Evolutionary conservation across 257 asterid species (phyloP).

Genomic region (Solanum piurae): DNA sequence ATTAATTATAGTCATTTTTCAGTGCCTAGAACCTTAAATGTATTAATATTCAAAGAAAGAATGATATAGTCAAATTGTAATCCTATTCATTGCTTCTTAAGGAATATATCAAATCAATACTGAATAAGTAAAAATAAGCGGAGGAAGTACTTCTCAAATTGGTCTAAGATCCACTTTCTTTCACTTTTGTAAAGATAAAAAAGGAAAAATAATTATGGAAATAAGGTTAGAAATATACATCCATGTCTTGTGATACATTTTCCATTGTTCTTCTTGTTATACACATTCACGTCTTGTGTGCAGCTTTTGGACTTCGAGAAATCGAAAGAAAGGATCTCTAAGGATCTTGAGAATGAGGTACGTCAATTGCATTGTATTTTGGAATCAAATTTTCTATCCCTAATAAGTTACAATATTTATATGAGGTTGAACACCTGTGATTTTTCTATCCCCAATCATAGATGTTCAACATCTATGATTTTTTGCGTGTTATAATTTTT

Average conservation of each 20-base stretch:
- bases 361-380: not conserved
- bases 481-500: too few species aligned
- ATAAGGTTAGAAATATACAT: too few species aligned
- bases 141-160: not conserved
- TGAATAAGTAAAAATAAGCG: too few species aligned
- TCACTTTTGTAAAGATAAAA: not conserved
- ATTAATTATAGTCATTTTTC: too few species aligned
- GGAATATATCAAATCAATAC: not conserved
- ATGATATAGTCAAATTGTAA: not conserved
- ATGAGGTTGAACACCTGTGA: too few species aligned
- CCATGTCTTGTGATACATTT: too few species aligned
- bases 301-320: not conserved
- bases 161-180: not conserved
- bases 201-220: too few species aligned
- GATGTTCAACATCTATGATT: too few species aligned
- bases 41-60: not conserved
- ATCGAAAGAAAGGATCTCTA: too few species aligned
- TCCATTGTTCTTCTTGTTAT: not conserved
- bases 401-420: not conserved
- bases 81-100: not conserved
- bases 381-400: too few species aligned
- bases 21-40: not conserved
- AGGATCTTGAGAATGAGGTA: too few species aligned
- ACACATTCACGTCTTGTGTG: not conserved
- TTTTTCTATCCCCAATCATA: too few species aligned